Evolutionary conservation across 768 basidiomycete genomes (phyloP).

Genomic region (Naematelia aurantialba): DNA sequence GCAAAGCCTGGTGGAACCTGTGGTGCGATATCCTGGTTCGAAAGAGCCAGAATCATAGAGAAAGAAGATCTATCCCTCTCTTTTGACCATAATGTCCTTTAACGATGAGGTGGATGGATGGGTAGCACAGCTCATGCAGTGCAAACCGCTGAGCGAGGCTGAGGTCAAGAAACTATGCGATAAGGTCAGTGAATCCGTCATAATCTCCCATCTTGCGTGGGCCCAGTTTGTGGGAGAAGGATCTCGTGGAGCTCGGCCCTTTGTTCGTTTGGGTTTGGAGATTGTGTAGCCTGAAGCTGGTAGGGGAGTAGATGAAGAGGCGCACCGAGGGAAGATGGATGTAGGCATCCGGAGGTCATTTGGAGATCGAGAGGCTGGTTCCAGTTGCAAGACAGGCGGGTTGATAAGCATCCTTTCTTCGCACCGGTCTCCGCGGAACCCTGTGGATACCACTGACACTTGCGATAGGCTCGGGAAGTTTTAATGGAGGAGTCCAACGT

Average conservation of each 20-base stretch:
- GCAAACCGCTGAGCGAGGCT: conserved; percentile 90
- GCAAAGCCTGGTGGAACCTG: too few relatives aligned
- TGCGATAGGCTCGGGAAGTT: conserved; percentile 83
- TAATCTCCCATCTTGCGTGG: background rate
- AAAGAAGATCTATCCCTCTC: background rate
- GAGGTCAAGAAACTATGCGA: conserved; percentile 98
- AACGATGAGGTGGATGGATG: conserved; percentile 81
- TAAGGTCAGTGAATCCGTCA: conserved; percentile 83
- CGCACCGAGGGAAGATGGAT: background rate
- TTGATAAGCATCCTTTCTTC: background rate
- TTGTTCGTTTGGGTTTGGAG: background rate
- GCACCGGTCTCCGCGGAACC: background rate
- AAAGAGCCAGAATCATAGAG: background rate
- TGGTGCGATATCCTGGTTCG: background rate
- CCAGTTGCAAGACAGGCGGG: too few relatives aligned
- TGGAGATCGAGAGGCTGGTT: background rate
- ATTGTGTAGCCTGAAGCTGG: background rate
- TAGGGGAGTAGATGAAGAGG: background rate
- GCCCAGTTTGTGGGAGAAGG: background rate
- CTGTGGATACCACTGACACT: conserved; percentile 5
- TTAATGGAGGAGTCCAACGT: conserved; percentile 99
- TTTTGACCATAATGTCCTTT: conserved; percentile 35
- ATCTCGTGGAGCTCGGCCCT: background rate
- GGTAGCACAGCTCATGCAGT: conserved; percentile 94
- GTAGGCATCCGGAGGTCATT: background rate